Evolutionary conservation across 148 eudicot genomes (phyloP), one percentile per base, ranked within the genome.

Genomic region (Fallopia convolvulus): DNA sequence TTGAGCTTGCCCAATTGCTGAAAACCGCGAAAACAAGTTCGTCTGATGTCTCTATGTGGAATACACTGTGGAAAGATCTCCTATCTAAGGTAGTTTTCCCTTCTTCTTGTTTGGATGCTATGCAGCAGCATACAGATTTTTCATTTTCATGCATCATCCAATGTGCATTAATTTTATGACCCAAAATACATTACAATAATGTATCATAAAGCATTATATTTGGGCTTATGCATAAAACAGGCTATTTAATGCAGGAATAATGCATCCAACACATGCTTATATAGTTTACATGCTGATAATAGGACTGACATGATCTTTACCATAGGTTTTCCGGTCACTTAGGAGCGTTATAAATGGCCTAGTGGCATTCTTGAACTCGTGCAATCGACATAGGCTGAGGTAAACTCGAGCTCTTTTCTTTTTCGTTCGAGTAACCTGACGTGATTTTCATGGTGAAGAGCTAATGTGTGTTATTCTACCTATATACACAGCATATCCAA

Each of bases 311-410:
- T 36, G 72, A 68, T 33, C 72, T 68, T 68, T 21, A 14, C 55
- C 18, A 50, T 83, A 93, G 99, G 84, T 95, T 75, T 91, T 95
- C 58, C 93, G 93, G 41, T 89, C 99, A 80, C 77, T 95, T 50
- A 85, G 90, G 72, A 90, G 93, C 78, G 84, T 95, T 82, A 74
- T 90, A 20, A 76, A 95, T 80, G 99, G 98, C 30, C 80, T 92
- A 73, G 88, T 86, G 53, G 91, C 94, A n/a, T 91, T 93, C 82
- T 89, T 93, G 42, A 77, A 85, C 77, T 86, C 99, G 56, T 95
- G 97, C 88, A 95, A 90, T 77, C 88, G 99, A 74, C 99, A 95
- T 83, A 88, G 98, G 63, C 87, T 89, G 23, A 95, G 99, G 99
- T 95, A 74, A 42, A 11, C 33, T 3, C 14, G 68, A 23, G 4